These are phyloP conservation scores for Inga oerstediana DNA, from an alignment of 306 rosid species.

Conservation along the genomic window DNA sequence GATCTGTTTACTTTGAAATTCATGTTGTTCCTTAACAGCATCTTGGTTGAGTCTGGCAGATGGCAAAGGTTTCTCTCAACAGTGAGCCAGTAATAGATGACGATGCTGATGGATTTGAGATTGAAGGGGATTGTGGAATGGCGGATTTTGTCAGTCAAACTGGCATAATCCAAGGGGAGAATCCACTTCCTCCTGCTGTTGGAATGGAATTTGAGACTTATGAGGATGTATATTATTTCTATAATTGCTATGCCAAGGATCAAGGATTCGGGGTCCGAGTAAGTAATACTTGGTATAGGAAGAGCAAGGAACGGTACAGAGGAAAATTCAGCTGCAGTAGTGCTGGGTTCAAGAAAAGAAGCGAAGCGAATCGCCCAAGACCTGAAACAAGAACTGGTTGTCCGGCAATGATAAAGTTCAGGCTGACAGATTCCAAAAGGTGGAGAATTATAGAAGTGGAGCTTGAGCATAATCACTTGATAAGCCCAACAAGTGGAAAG, in stretches of 20 bases:
- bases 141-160: conserved; percentile 50
- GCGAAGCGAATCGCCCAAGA: conserved; percentile 77
- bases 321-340: conserved; percentile 86
- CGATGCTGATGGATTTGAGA: conserved; percentile 57
- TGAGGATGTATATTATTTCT: conserved; percentile 75
- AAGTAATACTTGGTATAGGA: conserved; percentile 78
- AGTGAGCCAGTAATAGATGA: conserved; percentile 65
- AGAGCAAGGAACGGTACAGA: conserved; percentile 74
- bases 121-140: conserved; percentile 61
- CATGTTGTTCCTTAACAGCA: not conserved
- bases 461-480: conserved; percentile 83
- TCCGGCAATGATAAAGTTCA: conserved; percentile 83
- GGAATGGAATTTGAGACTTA: conserved; percentile 84
- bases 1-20: not conserved
- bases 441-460: conserved; percentile 85
- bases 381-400: conserved; percentile 85
- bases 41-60: conserved; percentile 30
- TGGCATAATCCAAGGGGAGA: conserved; percentile 57
- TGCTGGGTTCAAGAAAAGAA: conserved; percentile 80
- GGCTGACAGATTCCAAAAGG: conserved; percentile 71
- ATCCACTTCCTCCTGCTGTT: conserved; percentile 66
- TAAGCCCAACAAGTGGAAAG: conserved; percentile 59
- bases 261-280: conserved; percentile 83
- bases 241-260: conserved; percentile 76
- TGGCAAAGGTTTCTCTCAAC: conserved; percentile 75